Percentiles rank a stretch among this genome's conserved stretches.
Conservation (phyloP, 768 basidiomycete genomes). For the Boletellus sp. region DNA sequence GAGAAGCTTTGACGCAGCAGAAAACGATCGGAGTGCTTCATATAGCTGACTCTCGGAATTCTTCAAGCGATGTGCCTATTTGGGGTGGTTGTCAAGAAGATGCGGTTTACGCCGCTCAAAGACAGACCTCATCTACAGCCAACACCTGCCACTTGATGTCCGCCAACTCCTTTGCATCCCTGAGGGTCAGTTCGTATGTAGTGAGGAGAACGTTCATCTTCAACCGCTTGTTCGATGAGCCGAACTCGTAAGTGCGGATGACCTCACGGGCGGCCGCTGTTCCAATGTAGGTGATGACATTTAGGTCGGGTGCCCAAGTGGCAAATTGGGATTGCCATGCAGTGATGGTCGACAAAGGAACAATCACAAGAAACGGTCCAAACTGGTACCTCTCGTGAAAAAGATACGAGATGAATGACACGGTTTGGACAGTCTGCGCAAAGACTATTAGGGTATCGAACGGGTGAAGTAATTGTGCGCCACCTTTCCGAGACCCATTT, state of each 20-base stretch:
- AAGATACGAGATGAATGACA: slow-evolving; percentile 90
- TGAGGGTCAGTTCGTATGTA: slow-evolving; percentile 92
- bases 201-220: slow-evolving; percentile 97
- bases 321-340: slow-evolving; percentile 97
- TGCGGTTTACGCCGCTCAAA: neutral
- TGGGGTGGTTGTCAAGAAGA: slow-evolving; percentile 14
- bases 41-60: slow-evolving; percentile 97
- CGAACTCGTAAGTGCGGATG: slow-evolving; percentile 91
- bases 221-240: slow-evolving; percentile 78
- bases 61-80: slow-evolving; percentile 92
- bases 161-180: slow-evolving; percentile 83
- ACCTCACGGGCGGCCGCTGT: slow-evolving; percentile 83
- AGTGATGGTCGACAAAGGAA: slow-evolving; percentile 95
- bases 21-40: slow-evolving; percentile 87
- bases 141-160: slow-evolving; percentile 98
- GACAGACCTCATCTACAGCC: slow-evolving; percentile 87
- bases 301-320: slow-evolving; percentile 93
- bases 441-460: slow-evolving; percentile 13
- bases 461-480: slow-evolving; percentile 1
- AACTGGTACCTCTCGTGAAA: slow-evolving; percentile 91
- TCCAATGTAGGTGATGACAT: slow-evolving; percentile 96
- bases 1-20: slow-evolving; percentile 86
- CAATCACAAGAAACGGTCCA: slow-evolving; percentile 96
- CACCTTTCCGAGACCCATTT: slow-evolving; percentile 99
- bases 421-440: slow-evolving; percentile 87